These are phyloP conservation scores for Plantago coronopus DNA, from an alignment of 305 asterid genomes.

Conservation along the genomic window DNA sequence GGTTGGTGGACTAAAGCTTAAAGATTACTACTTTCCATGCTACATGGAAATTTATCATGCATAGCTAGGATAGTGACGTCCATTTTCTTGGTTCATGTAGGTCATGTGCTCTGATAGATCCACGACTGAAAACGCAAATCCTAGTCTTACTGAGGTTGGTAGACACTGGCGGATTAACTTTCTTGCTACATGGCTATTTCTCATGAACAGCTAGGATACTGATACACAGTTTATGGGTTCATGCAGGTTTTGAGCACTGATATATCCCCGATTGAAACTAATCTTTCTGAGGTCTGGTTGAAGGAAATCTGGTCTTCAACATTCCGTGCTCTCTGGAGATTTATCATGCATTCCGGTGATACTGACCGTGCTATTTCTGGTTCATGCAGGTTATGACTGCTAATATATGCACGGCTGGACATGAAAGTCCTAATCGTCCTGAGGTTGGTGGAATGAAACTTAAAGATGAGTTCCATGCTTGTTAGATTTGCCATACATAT, in stretches of 20 bases:
- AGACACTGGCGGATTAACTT: background rate
- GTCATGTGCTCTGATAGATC: background rate
- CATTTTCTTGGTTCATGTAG: background rate
- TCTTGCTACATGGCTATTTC: background rate
- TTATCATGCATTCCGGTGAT: conserved; percentile 1
- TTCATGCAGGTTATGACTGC: background rate
- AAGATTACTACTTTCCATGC: conserved; percentile 13
- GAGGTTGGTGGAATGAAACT: too few species aligned
- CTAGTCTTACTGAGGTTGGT: conserved; percentile 26
- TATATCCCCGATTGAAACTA: too few species aligned
- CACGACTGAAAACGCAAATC: too few species aligned
- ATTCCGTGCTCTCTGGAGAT: conserved; percentile 11
- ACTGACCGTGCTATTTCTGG: background rate
- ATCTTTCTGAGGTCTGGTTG: too few species aligned
- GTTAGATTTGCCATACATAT: background rate
- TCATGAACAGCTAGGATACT: background rate
- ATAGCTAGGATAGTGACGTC: background rate
- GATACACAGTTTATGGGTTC: conserved; percentile 16
- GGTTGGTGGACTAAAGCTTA: background rate
- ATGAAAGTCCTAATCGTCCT: too few species aligned
- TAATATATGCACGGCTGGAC: too few species aligned
- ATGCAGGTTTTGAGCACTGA: conserved; percentile 24
- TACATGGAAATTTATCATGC: conserved; percentile 6
- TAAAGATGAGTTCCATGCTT: too few species aligned
- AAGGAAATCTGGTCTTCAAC: conserved; percentile 5